Evolutionary conservation across 2,329 filamentous ascomycete genomes (phyloP), one percentile per base, ranked within the genome.

Genomic region (Alternaria tenuissima): DNA sequence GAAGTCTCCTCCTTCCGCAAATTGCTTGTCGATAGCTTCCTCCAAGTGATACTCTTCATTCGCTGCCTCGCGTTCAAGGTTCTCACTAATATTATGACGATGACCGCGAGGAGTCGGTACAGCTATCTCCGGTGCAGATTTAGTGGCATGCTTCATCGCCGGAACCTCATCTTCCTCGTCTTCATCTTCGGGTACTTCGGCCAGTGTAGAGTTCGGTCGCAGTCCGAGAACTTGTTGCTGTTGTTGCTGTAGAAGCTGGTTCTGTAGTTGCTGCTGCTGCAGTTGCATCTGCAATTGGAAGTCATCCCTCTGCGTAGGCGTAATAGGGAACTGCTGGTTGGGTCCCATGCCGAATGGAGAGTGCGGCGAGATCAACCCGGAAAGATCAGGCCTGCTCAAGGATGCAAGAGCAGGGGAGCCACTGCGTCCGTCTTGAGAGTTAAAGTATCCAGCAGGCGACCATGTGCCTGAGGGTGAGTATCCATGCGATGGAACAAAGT

Each of bases 11-110:
- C 91, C 89, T 67, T 93, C 90, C 61, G 94, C 90, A 49, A 94
- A 83, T 71, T 94, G 90, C 55, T 90, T 89, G 52, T 92, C 88
- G 63, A 94, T 88, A 62, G 92, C 89, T 74, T 93, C 88, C 74
- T 94, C 91, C 62, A 95, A 79, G 69, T 94, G 92, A 72, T 95
- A 94, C 70, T 96, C 92, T 5, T 91, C 90, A 72, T 94, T 91
- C 51, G 95, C 90, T 57, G 96, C 90, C 67, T 95, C 93, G 63
- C 89, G 90, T 75, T 97, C 93, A 24, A 96, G 84, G 46, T 88
- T 92, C 64, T 89, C 86, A 70, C 90, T 93, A 41, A 92, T 84
- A 67, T 93, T 93, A 68, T 94, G 91, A 57, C 84, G 84, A 76
- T 89, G 86, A 38, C 85, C 85, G 24, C 73, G 84, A 58, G 88